These are phyloP conservation scores for Fonsecaea nubica DNA, from an alignment of 2,329 filamentous ascomycete genomes.

Conservation along the genomic window DNA sequence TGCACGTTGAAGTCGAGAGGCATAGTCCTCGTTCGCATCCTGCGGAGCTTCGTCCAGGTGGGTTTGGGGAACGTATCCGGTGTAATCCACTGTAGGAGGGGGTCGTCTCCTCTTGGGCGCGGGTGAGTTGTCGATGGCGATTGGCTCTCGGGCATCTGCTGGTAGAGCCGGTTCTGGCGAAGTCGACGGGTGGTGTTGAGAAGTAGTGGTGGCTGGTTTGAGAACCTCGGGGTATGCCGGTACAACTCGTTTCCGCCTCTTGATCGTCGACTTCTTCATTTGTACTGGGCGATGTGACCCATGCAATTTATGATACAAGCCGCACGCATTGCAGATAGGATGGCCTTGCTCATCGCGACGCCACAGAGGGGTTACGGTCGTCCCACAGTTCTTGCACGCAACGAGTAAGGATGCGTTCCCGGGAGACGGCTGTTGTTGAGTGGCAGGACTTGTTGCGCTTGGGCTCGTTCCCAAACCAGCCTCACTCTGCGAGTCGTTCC, in stretches of 20 bases:
- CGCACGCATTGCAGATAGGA: conserved; percentile 98
- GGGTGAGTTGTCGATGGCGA: conserved; percentile 33
- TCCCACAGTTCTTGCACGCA: conserved; percentile 95
- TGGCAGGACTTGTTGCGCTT: conserved; percentile 14
- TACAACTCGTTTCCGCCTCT: conserved; percentile 91
- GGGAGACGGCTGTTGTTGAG: conserved; percentile 22
- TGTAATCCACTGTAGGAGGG: conserved; percentile 59
- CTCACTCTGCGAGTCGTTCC: conserved; percentile 20
- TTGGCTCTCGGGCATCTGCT: conserved; percentile 25
- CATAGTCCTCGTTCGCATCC: conserved; percentile 28
- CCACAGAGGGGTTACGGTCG: conserved; percentile 96
- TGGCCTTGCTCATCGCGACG: conserved; percentile 91
- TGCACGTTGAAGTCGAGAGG: conserved; percentile 34
- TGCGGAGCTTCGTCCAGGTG: conserved; percentile 44
- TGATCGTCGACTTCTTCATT: conserved; percentile 99
- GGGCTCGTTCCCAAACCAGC: conserved; percentile 20
- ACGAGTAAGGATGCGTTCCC: conserved; percentile 65
- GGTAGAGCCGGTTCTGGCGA: conserved; percentile 32
- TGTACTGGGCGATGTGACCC: conserved; percentile 89
- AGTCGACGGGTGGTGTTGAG: conserved; percentile 26
- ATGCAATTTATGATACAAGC: conserved; percentile 95
- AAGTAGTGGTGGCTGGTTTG: conserved; percentile 26
- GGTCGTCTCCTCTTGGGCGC: conserved; percentile 40
- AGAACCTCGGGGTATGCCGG: conserved; percentile 66
- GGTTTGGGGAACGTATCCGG: conserved; percentile 50